phyloP scores from a whole-genome alignment of 805 yeast species.

The Candida pseudofarinosa region DNA sequence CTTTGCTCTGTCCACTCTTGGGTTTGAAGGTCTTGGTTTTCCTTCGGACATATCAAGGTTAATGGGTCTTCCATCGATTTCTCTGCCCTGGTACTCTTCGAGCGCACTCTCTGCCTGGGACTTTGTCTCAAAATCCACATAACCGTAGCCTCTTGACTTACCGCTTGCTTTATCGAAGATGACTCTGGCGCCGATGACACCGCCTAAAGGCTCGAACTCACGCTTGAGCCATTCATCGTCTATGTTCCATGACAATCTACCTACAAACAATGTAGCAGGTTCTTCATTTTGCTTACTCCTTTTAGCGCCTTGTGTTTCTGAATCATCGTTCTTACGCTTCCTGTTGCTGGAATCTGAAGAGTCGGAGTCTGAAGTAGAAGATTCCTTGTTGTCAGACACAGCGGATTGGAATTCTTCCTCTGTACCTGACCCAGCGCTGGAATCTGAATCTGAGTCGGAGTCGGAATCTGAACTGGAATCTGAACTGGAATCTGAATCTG shows the following conservation, averaged over 20 bases:
- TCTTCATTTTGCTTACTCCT: conserved; percentile 56
- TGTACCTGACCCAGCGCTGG: conserved; percentile 16
- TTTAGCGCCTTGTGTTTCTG: conserved; percentile 30
- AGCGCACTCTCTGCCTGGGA: conserved; percentile 84
- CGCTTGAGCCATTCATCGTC: conserved; percentile 91
- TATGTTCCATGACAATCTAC: conserved; percentile 94
- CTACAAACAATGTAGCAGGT: conserved; percentile 90
- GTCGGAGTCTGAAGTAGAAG: conserved; percentile 14
- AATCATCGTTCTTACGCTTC: conserved; percentile 30
- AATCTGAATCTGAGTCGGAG: conserved; percentile 9
- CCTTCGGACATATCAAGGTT: conserved; percentile 89
- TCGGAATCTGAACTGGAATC: conserved; percentile 16
- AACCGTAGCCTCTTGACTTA: conserved; percentile 95
- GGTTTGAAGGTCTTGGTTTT: conserved; percentile 59
- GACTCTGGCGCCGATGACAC: conserved; percentile 86
- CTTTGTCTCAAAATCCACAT: conserved; percentile 85
- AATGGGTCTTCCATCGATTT: conserved; percentile 95
- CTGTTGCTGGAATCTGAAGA: conserved; percentile 12
- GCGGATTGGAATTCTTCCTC: conserved; percentile 18
- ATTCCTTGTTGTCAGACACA: neutral
- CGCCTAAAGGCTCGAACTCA: conserved; percentile 80
- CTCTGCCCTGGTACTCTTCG: conserved; percentile 81
- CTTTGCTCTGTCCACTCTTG: conserved; percentile 75
- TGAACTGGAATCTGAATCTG: conserved; percentile 16
- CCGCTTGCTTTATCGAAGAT: conserved; percentile 89